Conservation (phyloP, 2,329 filamentous ascomycete genomes). For the Grosmannia huntii region DNA sequence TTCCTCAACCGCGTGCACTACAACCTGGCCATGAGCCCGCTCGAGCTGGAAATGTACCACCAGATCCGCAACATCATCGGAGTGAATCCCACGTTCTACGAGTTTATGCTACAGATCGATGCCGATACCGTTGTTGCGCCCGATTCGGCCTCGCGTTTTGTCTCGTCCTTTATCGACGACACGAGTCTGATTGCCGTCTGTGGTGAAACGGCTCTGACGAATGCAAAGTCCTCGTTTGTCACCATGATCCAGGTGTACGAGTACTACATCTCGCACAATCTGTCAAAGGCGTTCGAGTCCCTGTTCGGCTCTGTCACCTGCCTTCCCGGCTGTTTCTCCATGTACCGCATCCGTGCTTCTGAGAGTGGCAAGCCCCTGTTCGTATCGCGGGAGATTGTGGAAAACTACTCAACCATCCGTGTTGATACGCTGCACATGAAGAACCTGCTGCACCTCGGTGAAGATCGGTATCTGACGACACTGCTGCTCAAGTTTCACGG, state of each 20-base stretch:
- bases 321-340: conserved; percentile 95
- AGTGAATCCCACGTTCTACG: conserved; percentile 96
- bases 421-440: conserved; percentile 99
- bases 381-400: conserved; percentile 82
- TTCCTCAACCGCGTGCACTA: conserved; percentile 99
- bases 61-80: conserved; percentile 98
- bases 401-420: conserved; percentile 80
- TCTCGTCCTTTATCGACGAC: conserved; percentile 81
- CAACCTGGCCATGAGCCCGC: conserved; percentile 87
- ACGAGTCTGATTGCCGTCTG: conserved; percentile 88
- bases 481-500: conserved; percentile 83
- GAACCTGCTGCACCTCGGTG: conserved; percentile 89
- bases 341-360: conserved; percentile 93
- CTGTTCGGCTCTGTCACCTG: conserved; percentile 97
- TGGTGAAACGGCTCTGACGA: conserved; percentile 86
- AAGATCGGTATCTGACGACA: conserved; percentile 95
- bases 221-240: conserved; percentile 83
- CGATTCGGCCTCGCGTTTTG: conserved; percentile 84
- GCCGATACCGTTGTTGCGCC: conserved; percentile 88
- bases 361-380: conserved; percentile 94
- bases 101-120: conserved; percentile 92
- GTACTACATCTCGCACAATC: conserved; percentile 96
- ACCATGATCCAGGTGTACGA: conserved; percentile 99
- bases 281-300: conserved; percentile 94
- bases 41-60: conserved; percentile 97